phyloP scores from a whole-genome alignment of 768 basidiomycete genomes.

The Mycena haematopus region DNA sequence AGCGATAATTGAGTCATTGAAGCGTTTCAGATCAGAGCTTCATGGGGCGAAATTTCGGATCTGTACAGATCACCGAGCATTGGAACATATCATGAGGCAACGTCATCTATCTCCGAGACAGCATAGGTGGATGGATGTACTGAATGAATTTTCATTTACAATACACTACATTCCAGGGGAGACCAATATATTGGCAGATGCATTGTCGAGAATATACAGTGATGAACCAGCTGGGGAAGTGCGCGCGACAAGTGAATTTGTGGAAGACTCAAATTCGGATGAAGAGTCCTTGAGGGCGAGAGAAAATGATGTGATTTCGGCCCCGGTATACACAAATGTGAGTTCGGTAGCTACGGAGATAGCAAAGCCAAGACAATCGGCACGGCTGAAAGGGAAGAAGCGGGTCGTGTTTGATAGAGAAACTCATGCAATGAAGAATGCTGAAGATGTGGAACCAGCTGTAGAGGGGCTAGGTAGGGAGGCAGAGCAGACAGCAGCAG shows the following conservation, averaged over 20 bases:
- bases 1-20: conserved; percentile 43
- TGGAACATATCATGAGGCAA: conserved; percentile 40
- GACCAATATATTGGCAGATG: conserved; percentile 42
- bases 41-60: conserved; percentile 39
- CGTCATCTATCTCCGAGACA: conserved; percentile 42
- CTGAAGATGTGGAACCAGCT: too few relatives aligned
- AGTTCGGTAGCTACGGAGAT: too few relatives aligned
- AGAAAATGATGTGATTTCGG: too few relatives aligned
- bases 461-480: too few relatives aligned
- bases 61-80: conserved; percentile 39
- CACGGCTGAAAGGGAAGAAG: too few relatives aligned
- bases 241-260: conserved; percentile 21
- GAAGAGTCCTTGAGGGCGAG: too few relatives aligned
- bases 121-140: conserved; percentile 43
- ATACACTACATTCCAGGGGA: conserved; percentile 37
- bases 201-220: conserved; percentile 34
- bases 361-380: too few relatives aligned
- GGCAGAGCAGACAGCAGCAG: too few relatives aligned
- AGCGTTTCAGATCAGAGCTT: conserved; percentile 37
- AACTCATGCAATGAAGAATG: too few relatives aligned
- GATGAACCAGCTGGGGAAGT: conserved; percentile 24
- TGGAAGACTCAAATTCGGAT: background rate
- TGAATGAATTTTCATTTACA: conserved; percentile 36
- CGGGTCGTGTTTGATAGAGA: too few relatives aligned
- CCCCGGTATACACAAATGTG: too few relatives aligned